Percentiles rank a stretch among this genome's conserved stretches.
These are phyloP conservation scores for Capronia americana DNA, from an alignment of 2,329 filamentous ascomycete species.

Conservation along the genomic window DNA sequence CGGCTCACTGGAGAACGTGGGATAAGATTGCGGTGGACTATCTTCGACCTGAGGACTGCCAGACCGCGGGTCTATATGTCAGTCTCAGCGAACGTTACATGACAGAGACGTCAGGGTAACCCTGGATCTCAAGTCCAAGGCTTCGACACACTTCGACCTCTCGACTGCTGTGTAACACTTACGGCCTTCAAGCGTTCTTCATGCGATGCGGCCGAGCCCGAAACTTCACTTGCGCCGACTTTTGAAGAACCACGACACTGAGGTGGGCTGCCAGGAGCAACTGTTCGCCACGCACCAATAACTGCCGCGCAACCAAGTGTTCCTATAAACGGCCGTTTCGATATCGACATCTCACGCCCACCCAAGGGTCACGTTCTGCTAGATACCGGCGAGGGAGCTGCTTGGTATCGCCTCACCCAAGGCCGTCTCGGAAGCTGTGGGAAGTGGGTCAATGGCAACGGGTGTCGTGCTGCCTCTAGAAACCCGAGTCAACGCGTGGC, in stretches of 20 bases:
- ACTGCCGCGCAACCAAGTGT: background rate
- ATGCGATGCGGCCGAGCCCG: slow-evolving; percentile 24
- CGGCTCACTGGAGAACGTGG: background rate
- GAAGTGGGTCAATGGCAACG: slow-evolving; percentile 30
- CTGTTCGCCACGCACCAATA: background rate
- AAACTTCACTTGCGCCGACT: slow-evolving; percentile 17
- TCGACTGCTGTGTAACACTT: background rate
- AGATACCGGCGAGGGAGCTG: background rate
- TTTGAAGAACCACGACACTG: slow-evolving; percentile 17
- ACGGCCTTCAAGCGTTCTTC: background rate
- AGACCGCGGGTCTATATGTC: slow-evolving; percentile 1
- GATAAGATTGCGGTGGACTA: background rate
- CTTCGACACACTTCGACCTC: background rate
- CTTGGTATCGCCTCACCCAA: background rate
- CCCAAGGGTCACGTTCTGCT: background rate
- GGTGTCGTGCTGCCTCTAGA: slow-evolving; percentile 27
- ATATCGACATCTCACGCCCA: background rate
- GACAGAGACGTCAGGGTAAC: background rate
- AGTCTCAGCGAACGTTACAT: background rate
- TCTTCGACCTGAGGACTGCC: background rate
- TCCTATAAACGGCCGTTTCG: background rate
- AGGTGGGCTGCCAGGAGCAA: background rate
- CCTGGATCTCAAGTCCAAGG: background rate
- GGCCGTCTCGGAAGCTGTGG: background rate
- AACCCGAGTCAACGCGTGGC: slow-evolving; percentile 26